A percentile compares a stretch with the other conserved stretches of the same genome.
phyloP scores from a whole-genome alignment of 805 yeast genomes.

The Saturnispora quitensis region DNA sequence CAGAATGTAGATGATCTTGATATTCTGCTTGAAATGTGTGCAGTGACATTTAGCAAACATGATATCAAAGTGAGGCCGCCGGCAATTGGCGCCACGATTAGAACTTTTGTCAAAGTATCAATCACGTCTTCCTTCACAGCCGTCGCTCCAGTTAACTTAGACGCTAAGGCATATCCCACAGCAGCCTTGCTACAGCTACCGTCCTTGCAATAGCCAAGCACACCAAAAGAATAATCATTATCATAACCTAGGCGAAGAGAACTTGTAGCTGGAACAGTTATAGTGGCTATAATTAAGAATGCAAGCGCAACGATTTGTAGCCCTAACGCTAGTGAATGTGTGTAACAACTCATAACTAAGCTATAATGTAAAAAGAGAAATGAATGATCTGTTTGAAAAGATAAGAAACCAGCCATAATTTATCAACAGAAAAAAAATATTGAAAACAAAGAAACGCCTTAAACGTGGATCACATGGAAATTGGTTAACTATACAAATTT shows the following conservation, averaged over 20 bases:
- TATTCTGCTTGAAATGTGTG: conserved; percentile 9
- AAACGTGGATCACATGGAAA: neutral
- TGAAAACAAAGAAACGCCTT: neutral
- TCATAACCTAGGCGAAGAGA: conserved; percentile 43
- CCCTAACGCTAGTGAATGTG: conserved; percentile 30
- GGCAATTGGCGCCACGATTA: conserved; percentile 58
- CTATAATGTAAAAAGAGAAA: neutral
- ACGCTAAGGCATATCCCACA: conserved; percentile 28
- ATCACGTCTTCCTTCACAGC: conserved; percentile 44
- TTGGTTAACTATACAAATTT: neutral
- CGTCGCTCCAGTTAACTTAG: conserved; percentile 20
- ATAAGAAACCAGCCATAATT: neutral
- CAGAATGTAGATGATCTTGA: conserved; percentile 23
- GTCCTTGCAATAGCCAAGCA: conserved; percentile 52
- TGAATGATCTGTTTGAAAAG: neutral
- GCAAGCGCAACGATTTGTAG: conserved; percentile 49
- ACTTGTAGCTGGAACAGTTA: conserved; percentile 51
- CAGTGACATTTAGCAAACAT: conserved; percentile 28
- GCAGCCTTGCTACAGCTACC: conserved; percentile 30
- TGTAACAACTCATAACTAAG: conserved; percentile 13
- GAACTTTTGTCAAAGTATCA: conserved; percentile 41
- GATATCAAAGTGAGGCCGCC: conserved; percentile 50
- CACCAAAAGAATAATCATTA: conserved; percentile 43
- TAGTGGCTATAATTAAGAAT: conserved; percentile 49
- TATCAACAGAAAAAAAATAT: neutral